phyloP scores from a whole-genome alignment of 2,329 filamentous ascomycete species.

The Colletotrichum sp. region DNA sequence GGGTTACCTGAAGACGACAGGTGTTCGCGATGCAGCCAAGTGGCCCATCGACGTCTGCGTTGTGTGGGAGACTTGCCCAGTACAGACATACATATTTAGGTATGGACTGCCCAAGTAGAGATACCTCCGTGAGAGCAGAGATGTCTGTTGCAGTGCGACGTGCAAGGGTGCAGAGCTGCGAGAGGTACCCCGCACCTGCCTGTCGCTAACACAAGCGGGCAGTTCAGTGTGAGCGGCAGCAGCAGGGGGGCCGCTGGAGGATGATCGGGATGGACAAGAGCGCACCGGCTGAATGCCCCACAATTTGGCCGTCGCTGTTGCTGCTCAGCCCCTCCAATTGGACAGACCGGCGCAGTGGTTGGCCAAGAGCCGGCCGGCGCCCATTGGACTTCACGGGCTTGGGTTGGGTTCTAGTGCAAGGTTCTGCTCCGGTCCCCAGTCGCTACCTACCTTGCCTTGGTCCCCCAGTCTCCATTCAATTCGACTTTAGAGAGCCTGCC shows the following conservation, averaged over 20 bases:
- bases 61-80: background rate
- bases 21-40: background rate
- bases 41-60: background rate
- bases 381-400: constrained; percentile 10
- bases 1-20: background rate
- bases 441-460: background rate
- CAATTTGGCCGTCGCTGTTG: background rate
- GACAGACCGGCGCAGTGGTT: constrained; percentile 13
- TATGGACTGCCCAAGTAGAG: background rate
- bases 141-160: background rate
- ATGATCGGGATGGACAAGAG: constrained; percentile 7
- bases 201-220: background rate
- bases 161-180: background rate
- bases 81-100: background rate
- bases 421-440: background rate
- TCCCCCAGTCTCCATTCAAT: background rate
- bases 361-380: constrained; percentile 7
- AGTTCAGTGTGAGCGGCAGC: background rate
- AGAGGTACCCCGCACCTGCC: constrained; percentile 18
- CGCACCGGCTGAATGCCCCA: background rate
- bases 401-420: background rate
- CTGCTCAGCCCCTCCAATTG: background rate
- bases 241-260: background rate
- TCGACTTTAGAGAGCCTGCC: background rate
- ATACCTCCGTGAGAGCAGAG: background rate